phyloP scores from a whole-genome alignment of 495 filamentous ascomycete genomes.

The Pyrenopolyporus hunteri region DNA sequence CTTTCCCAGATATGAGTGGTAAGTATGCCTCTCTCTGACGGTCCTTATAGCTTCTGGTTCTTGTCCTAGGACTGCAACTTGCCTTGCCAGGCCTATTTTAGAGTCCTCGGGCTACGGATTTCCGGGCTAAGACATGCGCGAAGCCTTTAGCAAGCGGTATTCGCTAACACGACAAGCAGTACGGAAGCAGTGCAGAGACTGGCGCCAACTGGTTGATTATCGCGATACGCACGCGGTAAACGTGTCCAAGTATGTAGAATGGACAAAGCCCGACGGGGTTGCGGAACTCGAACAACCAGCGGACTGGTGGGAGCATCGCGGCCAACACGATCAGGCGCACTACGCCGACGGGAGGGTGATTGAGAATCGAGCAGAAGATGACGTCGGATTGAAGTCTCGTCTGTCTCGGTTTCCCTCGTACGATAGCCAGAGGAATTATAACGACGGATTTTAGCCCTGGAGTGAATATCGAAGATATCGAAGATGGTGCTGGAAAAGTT shows the following conservation, averaged over 20 bases:
- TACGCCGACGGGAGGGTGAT: slow-evolving; percentile 5
- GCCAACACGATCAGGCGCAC: not conserved
- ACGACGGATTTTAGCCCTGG: no score
- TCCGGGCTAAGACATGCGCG: not conserved
- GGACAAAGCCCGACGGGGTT: slow-evolving; percentile 18
- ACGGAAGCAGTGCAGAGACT: slow-evolving; percentile 17
- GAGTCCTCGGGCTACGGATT: not conserved
- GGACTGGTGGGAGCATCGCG: slow-evolving; percentile 21
- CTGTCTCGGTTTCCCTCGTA: no score
- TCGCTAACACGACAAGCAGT: slow-evolving; percentile 3
- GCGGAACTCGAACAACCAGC: slow-evolving; percentile 11
- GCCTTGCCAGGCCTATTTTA: no score
- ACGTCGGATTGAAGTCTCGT: no score
- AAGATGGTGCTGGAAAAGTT: no score
- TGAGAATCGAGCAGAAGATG: not conserved
- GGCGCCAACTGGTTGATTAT: slow-evolving; percentile 14
- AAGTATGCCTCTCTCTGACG: not conserved
- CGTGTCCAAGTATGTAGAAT: slow-evolving; percentile 5
- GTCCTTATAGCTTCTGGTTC: no score
- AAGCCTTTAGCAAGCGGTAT: not conserved
- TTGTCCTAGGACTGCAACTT: no score
- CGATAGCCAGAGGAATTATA: no score
- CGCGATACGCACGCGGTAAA: slow-evolving; percentile 10
- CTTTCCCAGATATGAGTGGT: slow-evolving; percentile 30
- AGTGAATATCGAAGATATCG: no score